phyloP scores from a whole-genome alignment of 495 filamentous ascomycete genomes.

The Neurospora sp. region DNA sequence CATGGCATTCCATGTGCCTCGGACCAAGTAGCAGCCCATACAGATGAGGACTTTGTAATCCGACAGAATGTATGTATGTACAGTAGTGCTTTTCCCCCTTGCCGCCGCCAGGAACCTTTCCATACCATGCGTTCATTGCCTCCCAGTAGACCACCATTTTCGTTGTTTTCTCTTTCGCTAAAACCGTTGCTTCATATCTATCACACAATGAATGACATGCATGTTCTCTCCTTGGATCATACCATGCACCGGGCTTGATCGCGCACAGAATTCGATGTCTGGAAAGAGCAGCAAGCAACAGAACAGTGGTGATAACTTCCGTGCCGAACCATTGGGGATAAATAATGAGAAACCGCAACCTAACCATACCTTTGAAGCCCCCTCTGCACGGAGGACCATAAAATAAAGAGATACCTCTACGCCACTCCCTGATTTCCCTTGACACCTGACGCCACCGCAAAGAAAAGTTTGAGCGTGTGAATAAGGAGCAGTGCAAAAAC shows the following conservation, averaged over 20 bases:
- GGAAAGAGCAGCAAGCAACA: neutral
- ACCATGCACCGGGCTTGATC: neutral
- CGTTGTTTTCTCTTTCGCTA: neutral
- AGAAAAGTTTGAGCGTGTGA: slow-evolving; percentile 7
- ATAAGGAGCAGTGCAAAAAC: slow-evolving; percentile 8
- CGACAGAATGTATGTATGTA: neutral
- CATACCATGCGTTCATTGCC: neutral
- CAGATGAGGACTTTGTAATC: neutral
- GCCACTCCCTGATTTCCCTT: slow-evolving; percentile 1
- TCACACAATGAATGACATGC: neutral
- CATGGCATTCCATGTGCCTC: neutral
- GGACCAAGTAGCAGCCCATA: neutral
- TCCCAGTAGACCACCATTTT: neutral
- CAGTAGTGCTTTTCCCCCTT: neutral
- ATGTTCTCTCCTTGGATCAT: neutral
- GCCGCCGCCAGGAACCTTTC: neutral
- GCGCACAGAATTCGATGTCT: neutral
- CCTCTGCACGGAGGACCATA: neutral
- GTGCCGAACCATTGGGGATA: neutral
- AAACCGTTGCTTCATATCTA: neutral
- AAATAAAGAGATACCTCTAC: neutral
- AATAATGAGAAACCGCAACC: neutral
- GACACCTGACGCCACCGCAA: slow-evolving; percentile 21
- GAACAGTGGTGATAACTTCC: neutral
- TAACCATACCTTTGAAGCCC: neutral